Percentiles rank a stretch among this genome's conserved stretches.
Evolutionary conservation across 2,329 filamentous ascomycete genomes (phyloP).

Genomic region (Sporothrix humicola): DNA sequence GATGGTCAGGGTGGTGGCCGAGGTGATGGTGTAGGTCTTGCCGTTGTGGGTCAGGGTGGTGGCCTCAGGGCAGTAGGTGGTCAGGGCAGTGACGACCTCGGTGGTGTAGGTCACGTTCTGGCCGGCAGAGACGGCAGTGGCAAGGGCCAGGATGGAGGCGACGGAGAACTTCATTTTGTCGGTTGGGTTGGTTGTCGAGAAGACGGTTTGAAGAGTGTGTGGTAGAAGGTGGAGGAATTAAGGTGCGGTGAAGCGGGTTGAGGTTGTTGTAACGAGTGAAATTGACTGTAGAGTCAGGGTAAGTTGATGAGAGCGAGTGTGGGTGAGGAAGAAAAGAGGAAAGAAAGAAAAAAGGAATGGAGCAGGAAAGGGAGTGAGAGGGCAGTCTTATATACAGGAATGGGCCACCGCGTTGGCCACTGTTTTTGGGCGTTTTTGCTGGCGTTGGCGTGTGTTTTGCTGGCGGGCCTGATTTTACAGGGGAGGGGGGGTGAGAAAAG

Average conservation of each 20-base stretch:
- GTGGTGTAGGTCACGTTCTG: conserved; percentile 63
- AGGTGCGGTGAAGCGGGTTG: conserved; percentile 41
- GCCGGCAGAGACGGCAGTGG: conserved; percentile 53
- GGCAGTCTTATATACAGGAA: conserved; percentile 40
- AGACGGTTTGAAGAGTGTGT: conserved; percentile 39
- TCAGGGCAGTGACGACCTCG: conserved; percentile 68
- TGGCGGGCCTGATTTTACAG: not conserved
- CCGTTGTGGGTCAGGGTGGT: conserved; percentile 68
- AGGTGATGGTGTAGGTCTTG: conserved; percentile 72
- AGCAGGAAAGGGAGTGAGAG: conserved; percentile 34
- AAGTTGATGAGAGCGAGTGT: conserved; percentile 53
- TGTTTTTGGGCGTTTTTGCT: conserved; percentile 20
- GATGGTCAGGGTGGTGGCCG: conserved; percentile 68
- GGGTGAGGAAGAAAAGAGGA: conserved; percentile 54
- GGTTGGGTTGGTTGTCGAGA: conserved; percentile 52
- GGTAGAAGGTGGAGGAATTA: conserved; percentile 36
- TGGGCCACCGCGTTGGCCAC: conserved; percentile 14
- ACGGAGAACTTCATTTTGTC: conserved; percentile 70
- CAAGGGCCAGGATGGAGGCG: conserved; percentile 59
- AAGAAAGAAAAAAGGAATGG: conserved; percentile 46
- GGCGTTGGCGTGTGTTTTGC: not conserved
- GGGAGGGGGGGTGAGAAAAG: conserved; percentile 20
- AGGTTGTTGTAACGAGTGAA: conserved; percentile 58
- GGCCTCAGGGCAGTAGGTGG: conserved; percentile 73
- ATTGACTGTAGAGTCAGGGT: conserved; percentile 63